Percentiles rank a stretch among this genome's conserved stretches.
Conservation (phyloP, 805 yeast species). For the Ogataea philodendri region DNA sequence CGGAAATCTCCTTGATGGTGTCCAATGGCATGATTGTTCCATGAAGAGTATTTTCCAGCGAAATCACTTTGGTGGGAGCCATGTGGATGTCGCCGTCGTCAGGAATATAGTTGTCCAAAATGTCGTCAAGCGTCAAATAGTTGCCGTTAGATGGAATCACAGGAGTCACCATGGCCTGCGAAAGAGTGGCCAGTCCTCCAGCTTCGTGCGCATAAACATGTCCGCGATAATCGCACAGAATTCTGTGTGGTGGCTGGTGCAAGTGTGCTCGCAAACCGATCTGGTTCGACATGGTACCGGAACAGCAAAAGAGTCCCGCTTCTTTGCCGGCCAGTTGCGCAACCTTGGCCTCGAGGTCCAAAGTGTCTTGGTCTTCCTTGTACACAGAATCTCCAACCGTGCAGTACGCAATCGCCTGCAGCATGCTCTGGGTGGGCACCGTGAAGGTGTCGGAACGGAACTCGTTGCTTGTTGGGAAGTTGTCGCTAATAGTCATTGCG, state of each 20-base stretch:
- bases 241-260: conserved; percentile 74
- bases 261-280: conserved; percentile 73
- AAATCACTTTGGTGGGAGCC: conserved; percentile 81
- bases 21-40: conserved; percentile 77
- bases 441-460: conserved; percentile 83
- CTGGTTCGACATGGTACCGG: conserved; percentile 89
- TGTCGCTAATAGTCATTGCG: conserved; percentile 17
- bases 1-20: conserved; percentile 65
- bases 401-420: conserved; percentile 53
- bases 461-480: conserved; percentile 38
- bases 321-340: conserved; percentile 72
- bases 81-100: conserved; percentile 81
- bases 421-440: conserved; percentile 73
- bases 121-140: conserved; percentile 75
- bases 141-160: conserved; percentile 72
- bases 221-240: conserved; percentile 77
- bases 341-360: conserved; percentile 59
- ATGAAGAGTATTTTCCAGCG: conserved; percentile 82
- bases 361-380: conserved; percentile 71
- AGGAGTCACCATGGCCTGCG: conserved; percentile 87
- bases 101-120: conserved; percentile 54
- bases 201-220: conserved; percentile 85
- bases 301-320: conserved; percentile 75
- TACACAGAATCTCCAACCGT: conserved; percentile 83
- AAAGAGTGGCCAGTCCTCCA: conserved; percentile 80